A percentile compares a stretch with the other conserved stretches of the same genome.
Evolutionary conservation across 2,329 filamentous ascomycete genomes (phyloP).

Genomic region (Lachnellula willkommii): DNA sequence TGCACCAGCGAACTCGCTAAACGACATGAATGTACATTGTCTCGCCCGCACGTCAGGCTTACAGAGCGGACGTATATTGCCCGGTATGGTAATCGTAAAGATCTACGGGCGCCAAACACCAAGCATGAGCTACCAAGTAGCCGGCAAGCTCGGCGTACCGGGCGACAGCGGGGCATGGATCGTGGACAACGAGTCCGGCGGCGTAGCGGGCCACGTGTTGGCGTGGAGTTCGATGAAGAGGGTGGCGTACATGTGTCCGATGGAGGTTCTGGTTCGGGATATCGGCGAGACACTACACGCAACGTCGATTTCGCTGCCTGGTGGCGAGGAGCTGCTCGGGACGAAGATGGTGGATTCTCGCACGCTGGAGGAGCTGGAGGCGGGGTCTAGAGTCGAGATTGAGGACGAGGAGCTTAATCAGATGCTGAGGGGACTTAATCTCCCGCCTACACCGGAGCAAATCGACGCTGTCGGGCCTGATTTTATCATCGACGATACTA

Average conservation of each 20-base stretch:
- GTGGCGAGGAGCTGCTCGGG: constrained; percentile 37
- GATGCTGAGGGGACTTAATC: constrained; percentile 12
- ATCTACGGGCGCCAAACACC: constrained; percentile 79
- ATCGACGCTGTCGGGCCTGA: constrained; percentile 11
- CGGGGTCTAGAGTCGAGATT: not conserved
- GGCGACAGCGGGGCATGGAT: constrained; percentile 95
- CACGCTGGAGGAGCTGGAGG: not conserved
- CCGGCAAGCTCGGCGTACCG: constrained; percentile 59
- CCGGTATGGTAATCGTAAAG: constrained; percentile 76
- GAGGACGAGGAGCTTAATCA: constrained; percentile 13
- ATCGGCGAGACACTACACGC: constrained; percentile 75
- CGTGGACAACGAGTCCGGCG: constrained; percentile 70
- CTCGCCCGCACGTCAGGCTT: constrained; percentile 82
- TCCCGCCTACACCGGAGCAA: constrained; percentile 17
- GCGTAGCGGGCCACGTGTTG: constrained; percentile 82
- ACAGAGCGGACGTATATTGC: constrained; percentile 71
- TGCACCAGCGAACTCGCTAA: constrained; percentile 56
- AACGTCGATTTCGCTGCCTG: constrained; percentile 64
- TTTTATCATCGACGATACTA: not conserved
- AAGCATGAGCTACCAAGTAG: constrained; percentile 63
- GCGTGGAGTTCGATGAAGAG: constrained; percentile 78
- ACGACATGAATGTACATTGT: constrained; percentile 77
- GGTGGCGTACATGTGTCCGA: constrained; percentile 88
- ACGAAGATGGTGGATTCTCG: not conserved
- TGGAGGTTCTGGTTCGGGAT: constrained; percentile 84